Conservation (phyloP, 106 monocot species). For the Dendrobium chrysotoxum region DNA sequence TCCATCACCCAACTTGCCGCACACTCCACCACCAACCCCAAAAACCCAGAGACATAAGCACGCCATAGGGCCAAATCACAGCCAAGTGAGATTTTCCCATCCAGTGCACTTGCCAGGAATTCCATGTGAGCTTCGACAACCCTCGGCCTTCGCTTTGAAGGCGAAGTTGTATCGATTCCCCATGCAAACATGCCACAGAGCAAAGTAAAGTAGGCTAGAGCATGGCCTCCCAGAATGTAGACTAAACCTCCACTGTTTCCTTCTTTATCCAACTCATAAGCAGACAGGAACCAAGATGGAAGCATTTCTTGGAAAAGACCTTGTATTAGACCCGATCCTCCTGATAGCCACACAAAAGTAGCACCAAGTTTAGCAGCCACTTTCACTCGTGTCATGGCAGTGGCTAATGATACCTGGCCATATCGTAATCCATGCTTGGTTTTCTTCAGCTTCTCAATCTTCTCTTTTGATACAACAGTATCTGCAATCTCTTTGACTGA, state of each 20-base stretch:
- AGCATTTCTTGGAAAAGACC: constrained; percentile 70
- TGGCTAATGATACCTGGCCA: constrained; percentile 46
- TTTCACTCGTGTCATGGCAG: constrained; percentile 48
- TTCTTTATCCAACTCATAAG: constrained; percentile 30
- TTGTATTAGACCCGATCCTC: constrained; percentile 72
- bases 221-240: constrained; percentile 47
- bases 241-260: constrained; percentile 27
- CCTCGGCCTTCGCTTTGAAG: constrained; percentile 41
- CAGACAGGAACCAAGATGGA: constrained; percentile 78
- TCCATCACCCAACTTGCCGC: constrained; percentile 76
- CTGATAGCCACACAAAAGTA: constrained; percentile 79
- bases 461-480: constrained; percentile 25
- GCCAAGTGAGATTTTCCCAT: constrained; percentile 73
- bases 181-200: constrained; percentile 81
- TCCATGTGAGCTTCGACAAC: constrained; percentile 64
- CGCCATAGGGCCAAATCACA: constrained; percentile 64
- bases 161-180: constrained; percentile 48
- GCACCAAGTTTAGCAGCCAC: constrained; percentile 69
- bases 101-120: constrained; percentile 68
- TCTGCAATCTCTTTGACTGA: constrained; percentile 58
- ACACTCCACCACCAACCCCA: constrained; percentile 70
- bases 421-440: constrained; percentile 39
- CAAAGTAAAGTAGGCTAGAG: constrained; percentile 65
- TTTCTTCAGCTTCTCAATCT: constrained; percentile 40
- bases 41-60: constrained; percentile 60